Percentiles rank a stretch among this genome's conserved stretches.
Conservation (phyloP, 495 filamentous ascomycete species). For the Cetradonia linearis region DNA sequence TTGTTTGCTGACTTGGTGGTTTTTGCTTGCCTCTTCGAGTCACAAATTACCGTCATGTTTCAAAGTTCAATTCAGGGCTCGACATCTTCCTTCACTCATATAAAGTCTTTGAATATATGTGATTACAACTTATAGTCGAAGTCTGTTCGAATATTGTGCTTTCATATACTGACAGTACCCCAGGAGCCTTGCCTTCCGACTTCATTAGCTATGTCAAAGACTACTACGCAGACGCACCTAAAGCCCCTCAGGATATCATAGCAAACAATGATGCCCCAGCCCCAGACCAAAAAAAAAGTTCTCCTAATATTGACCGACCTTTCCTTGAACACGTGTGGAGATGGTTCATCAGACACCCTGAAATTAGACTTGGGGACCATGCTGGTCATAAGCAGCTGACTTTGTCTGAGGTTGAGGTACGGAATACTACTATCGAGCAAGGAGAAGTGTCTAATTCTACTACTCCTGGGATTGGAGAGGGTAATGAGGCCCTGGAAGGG, state of each 20-base stretch:
- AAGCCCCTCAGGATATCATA: background rate
- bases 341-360: slow-evolving; percentile 44
- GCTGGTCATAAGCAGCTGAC: slow-evolving; percentile 36
- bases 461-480: background rate
- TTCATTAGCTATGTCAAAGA: slow-evolving; percentile 32
- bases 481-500: background rate
- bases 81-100: background rate
- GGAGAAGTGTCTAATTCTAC: background rate
- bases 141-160: background rate
- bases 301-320: slow-evolving; percentile 35
- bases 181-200: slow-evolving; percentile 36
- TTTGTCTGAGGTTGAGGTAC: slow-evolving; percentile 37
- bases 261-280: background rate
- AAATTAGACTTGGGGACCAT: slow-evolving; percentile 40
- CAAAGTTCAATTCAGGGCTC: no score
- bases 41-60: no score
- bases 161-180: background rate
- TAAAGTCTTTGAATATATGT: background rate
- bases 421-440: slow-evolving; percentile 7
- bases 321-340: slow-evolving; percentile 48
- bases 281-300: background rate
- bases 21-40: background rate
- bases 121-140: background rate
- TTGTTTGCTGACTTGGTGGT: background rate
- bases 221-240: slow-evolving; percentile 31